A percentile compares a stretch with the other conserved stretches of the same genome.
These are phyloP conservation scores for Didymosphaeria variabile DNA, from an alignment of 2,329 filamentous ascomycete genomes.

Conservation along the genomic window DNA sequence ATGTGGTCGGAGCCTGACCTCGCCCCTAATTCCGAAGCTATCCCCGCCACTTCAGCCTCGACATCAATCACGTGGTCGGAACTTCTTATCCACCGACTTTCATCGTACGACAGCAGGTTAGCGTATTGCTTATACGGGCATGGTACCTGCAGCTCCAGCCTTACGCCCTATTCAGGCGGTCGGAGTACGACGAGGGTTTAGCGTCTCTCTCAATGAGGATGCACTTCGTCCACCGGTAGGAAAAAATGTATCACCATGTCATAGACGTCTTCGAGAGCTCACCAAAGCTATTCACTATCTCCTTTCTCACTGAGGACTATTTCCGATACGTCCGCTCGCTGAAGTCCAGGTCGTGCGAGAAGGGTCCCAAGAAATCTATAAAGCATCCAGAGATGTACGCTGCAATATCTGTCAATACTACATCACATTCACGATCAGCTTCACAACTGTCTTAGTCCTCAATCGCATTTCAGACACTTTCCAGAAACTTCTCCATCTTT, in stretches of 20 bases:
- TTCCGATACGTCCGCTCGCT: conserved; percentile 9
- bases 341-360: not conserved
- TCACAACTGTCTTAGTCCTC: not conserved
- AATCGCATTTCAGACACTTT: not conserved
- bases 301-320: not conserved
- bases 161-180: not conserved
- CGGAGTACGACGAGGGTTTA: conserved; percentile 10
- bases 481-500: not conserved
- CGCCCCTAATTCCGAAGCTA: not conserved
- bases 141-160: not conserved
- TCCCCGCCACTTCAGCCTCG: not conserved
- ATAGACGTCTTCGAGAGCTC: not conserved
- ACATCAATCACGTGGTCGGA: not conserved
- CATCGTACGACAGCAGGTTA: conserved; percentile 8
- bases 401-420: not conserved
- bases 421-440: not conserved
- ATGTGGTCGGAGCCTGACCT: not conserved
- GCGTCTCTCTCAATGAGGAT: not conserved
- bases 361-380: conserved; percentile 1
- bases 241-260: not conserved
- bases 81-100: not conserved
- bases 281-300: not conserved
- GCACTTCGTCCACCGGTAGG: not conserved
- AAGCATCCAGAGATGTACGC: not conserved
- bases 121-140: not conserved